Base-by-base conservation (phyloP, 2,329 filamentous ascomycete genomes). In the Calonectria hawksworthii region DNA sequence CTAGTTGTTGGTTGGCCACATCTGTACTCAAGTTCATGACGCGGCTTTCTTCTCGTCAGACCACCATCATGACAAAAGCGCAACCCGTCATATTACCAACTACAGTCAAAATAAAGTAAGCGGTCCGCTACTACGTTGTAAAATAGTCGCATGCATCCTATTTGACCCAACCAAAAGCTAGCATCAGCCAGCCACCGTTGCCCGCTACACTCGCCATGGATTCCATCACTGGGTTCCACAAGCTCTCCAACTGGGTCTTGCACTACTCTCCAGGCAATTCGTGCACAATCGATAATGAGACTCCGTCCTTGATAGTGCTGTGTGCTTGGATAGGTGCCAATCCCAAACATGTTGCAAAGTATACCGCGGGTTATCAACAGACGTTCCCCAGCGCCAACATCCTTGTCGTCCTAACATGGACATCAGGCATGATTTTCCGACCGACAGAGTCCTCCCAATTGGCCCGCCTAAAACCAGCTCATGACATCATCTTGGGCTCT, bases 381-480 rank as follows among this genome's bases (percentile, higher is more conserved):
- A 18, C 56, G 6, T 68, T 56, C 23, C 65, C 65, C 36, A 32
- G 32, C 34, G n/a, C 65, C 26, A 68, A 32, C n/a, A 68, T 68
- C 52, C 65, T 68, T 9, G n/a, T 68, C n/a, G 26, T 68, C 11
- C 65, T 56, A 44, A 68, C 50, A 30, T 68, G 65, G 65, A 52
- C 65, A 9, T 56, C 38, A 26, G 65, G 56, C 18, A 23, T 68
- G 10, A 56, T 68, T 44, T 2, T 68, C 32, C 50, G 34, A 9
- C 65, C 50, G 21, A 68, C 65, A 4, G 65, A 68, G 21, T 32
- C 23, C 47, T 56, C 5, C 28, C 65, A 68, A 76, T 69, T 86
- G 83, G 10, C 81, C 72, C 6, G 85, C 84, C 59, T 84, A 83
- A 47, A 74, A 30, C 63, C 63, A 34, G 63, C 63, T 7, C 44